phyloP scores from a whole-genome alignment of 148 eudicot genomes.

The Rhododendron kiyosumense region DNA sequence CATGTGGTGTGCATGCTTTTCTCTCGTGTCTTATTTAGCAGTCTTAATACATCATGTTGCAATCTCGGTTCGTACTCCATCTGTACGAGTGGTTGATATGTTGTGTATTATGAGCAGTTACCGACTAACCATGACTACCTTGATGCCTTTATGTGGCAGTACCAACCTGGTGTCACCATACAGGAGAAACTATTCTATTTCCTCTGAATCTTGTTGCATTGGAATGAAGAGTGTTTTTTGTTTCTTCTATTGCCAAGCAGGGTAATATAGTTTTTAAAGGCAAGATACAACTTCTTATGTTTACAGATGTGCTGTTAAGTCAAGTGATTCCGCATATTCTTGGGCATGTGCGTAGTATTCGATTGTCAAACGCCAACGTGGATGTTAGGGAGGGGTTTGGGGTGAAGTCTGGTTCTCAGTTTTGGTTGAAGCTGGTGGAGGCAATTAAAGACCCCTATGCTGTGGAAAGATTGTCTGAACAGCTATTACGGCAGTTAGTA shows the following conservation, averaged over 20 bases:
- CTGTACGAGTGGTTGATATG: background rate
- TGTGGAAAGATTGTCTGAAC: constrained; percentile 76
- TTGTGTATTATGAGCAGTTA: background rate
- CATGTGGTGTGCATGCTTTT: background rate
- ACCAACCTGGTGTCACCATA: background rate
- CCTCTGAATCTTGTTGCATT: background rate
- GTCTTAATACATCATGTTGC: background rate
- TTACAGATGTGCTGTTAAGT: constrained; percentile 65
- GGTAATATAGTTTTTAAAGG: background rate
- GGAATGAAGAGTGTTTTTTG: background rate
- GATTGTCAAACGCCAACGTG: constrained; percentile 27
- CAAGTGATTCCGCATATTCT: constrained; percentile 52
- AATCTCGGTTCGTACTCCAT: background rate
- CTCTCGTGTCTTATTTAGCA: background rate
- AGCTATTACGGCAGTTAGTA: constrained; percentile 57
- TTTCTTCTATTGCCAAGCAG: background rate
- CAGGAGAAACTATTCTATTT: background rate
- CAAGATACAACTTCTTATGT: background rate
- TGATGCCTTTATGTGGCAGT: constrained; percentile 3
- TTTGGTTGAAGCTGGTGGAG: constrained; percentile 72
- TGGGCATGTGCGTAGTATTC: constrained; percentile 37
- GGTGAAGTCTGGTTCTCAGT: constrained; percentile 39
- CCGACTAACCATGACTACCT: background rate
- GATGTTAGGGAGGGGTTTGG: constrained; percentile 29
- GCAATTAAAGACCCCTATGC: constrained; percentile 68